Base-by-base conservation (phyloP, 2,329 filamentous ascomycete species). In the Verticillium nubilum region DNA sequence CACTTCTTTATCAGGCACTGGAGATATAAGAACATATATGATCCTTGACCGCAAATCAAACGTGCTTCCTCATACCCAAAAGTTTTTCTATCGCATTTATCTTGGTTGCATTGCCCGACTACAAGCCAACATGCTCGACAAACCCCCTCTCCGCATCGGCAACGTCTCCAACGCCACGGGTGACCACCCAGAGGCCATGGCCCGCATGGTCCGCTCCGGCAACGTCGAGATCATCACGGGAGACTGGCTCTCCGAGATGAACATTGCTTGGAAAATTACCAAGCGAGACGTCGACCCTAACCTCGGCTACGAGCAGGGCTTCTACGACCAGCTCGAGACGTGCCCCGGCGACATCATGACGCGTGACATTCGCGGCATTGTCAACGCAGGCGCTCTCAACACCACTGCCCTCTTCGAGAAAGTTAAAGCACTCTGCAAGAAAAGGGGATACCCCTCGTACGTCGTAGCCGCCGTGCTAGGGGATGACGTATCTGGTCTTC, bases 221-320 rank as follows among this genome's bases (percentile, higher is more conserved):
- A 68, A 72, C 47, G 69, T 69, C 26, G 57, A 61, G n/a, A 70
- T 76, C 55, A 74, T 76, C 54, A 74, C 70, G 4, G 74, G 73
- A 19, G 73, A 76, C 65, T 76, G 73, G 68, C 68, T 76, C 25
- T 74, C 73, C n/a, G 74, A 76, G 64, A 78, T 78, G 65, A 85
- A 84, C 67, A 82, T 85, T 72, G 78, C 80, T 60, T 74, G 63
- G 72, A 73, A 61, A 67, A 67, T 70, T 69, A 67, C 33, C 70
- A 73, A 55, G 64, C 61, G 61, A 29, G 59, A 61, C 52, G 54
- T 61, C n/a, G 59, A 62, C 52, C 54, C 61, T 1, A 12, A 52
- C 2, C 59, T 62, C 17, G 61, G 59, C 17, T 62, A 62, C 54
- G 61, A 62, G 15, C 58, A 59, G 37, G 61, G 61, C 37, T 59